phyloP scores from a whole-genome alignment of 2,329 filamentous ascomycete genomes.

The Elsinoe batatas region DNA sequence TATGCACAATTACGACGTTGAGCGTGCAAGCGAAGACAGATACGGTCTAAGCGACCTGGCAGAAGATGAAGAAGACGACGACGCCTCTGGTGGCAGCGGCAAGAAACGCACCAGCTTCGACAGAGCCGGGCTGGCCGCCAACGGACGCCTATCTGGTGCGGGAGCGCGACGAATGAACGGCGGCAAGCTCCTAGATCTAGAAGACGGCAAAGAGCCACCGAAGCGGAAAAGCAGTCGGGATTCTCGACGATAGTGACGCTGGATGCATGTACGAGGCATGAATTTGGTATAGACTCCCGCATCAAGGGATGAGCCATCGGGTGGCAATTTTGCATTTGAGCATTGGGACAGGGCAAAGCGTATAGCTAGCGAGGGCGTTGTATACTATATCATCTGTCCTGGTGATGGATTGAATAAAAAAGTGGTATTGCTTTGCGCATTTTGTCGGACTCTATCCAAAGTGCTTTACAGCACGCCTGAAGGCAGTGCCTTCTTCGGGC shows the following conservation, averaged over 20 bases:
- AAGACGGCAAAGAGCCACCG: background rate
- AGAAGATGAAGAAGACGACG: slow-evolving; percentile 61
- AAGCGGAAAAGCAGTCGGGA: background rate
- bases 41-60: slow-evolving; percentile 72
- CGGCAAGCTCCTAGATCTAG: slow-evolving; percentile 6
- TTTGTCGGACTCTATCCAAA: background rate
- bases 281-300: no score
- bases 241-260: background rate
- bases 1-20: slow-evolving; percentile 82
- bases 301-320: background rate
- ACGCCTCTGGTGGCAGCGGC: slow-evolving; percentile 17
- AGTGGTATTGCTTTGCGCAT: background rate
- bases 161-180: slow-evolving; percentile 8
- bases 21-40: slow-evolving; percentile 43
- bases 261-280: background rate
- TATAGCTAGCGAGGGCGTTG: background rate
- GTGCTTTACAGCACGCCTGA: no score
- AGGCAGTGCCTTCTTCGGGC: background rate
- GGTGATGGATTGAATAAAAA: slow-evolving; percentile 4
- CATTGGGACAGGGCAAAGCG: background rate
- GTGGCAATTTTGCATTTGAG: background rate
- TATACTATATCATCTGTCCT: slow-evolving; percentile 1
- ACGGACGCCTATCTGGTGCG: slow-evolving; percentile 1
- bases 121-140: background rate
- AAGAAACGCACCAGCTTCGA: slow-evolving; percentile 28